Base-by-base conservation (phyloP, 257 asterid genomes). In the Nicotiana noctiflora region DNA sequence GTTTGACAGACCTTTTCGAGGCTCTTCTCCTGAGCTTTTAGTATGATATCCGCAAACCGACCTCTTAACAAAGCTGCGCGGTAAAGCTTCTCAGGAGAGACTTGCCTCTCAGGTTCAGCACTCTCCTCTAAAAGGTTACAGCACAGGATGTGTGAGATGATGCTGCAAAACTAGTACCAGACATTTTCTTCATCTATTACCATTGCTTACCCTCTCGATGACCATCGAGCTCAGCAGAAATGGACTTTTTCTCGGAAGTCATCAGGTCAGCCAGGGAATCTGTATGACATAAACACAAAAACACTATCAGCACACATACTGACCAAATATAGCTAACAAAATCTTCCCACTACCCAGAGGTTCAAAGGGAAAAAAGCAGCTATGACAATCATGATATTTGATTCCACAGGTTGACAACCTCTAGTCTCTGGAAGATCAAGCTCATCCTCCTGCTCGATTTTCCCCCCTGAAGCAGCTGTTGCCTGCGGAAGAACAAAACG, bases 1-100 rank as follows among this genome's bases (percentile, higher is more conserved):
- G 44, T 25, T 25, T 51, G 51, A 76, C 82, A 34, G 75, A 94
- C 98, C 97, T 94, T 92, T 82, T 59, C 82, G 32, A 94, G 89
- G 2, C 93, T 85, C 86, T 94, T 93, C 85, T 93, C 99, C 81
- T 85, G 91, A 80, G 97, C 99, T 88, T 92, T 95, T 81, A 95
- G 83, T 83, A 95, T 95, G 46, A 92, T 95, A 62, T 95, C 98
- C n/a, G 89, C 86, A 85, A 90, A 93, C 21, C 98, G 91, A 0
- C 80, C 83, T 85, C 90, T 93, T 87, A 95, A 83, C 53, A 92
- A 5, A 83, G 98, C 97, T 82, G 97, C 97, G 79, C 99, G 88
- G 70, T 95, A 91, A 82, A 85, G 91, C 91, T 91, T 95, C 85
- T 88, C 93, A 0, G 97, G 97, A 51, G 98, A 93, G 67, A 90